Evolutionary conservation across 225 moss, liverwort and hornwort species (phyloP), one percentile per base, ranked within the genome.

Genomic region (Sphagnum contortum): DNA sequence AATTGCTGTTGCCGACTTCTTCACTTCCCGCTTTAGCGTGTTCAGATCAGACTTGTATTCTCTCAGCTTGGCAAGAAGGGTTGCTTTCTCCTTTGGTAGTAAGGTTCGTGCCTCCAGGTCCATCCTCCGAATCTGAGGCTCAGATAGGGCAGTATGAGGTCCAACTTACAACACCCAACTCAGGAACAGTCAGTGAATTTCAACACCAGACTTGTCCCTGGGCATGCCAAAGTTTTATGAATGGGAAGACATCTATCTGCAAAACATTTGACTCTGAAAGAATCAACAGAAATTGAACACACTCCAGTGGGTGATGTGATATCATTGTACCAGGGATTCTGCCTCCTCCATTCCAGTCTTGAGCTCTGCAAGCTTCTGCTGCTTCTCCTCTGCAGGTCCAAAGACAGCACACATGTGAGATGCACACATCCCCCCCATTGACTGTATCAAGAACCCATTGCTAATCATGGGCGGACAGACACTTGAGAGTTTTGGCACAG

Each of bases 321-420:
- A 48, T 29, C 29, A 29, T 29, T 29, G 48, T 85, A 92, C 92
- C 83, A 94, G 64, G 53, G 91, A 81, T 69, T 94, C 94, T 45
- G 94, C 89, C 63, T 83, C 86, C 64, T 88, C 91, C 69, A 91
- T 63, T 75, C 91, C 91, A 73, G 76, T 79, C 77, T 89, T 94
- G 74, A 94, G 86, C 86, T 91, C 94, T 62, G 78, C 80, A 68
- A 81, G 80, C 73, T 82, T 89, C 74, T 91, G 94, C 67, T 88
- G 91, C 75, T 79, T 91, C 69, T 91, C 91, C 73, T 76, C 91
- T 92, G 75, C n/a, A 55, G 45, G 9, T n/a, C 2, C 7, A 54
- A 46, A 49, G 11, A 11, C 2, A 10, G 61, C 11, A 14, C 57
- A 66, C 64, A 66, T 64, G 29, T 29, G 29, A 29, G 29, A 29